phyloP scores from a whole-genome alignment of 371 early-diverging fungal species.

The Haplosporangium sp. region DNA sequence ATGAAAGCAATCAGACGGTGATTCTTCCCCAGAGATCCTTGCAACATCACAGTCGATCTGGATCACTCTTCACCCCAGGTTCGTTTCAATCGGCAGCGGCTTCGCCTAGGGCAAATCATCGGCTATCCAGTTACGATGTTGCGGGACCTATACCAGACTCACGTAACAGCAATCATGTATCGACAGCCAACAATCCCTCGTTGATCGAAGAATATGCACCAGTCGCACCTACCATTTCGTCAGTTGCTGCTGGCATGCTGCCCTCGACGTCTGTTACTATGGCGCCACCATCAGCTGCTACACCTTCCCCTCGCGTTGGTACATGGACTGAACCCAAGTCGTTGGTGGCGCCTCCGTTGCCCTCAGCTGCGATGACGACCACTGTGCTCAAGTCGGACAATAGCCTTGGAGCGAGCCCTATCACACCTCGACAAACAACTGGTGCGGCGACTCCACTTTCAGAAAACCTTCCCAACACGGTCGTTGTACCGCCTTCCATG shows the following conservation, averaged over 20 bases:
- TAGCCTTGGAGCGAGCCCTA: constrained; percentile 17
- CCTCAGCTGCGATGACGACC: constrained; percentile 38
- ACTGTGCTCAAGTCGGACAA: constrained; percentile 23
- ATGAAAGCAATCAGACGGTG: constrained; percentile 38
- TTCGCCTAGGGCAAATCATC: neutral
- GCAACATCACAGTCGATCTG: constrained; percentile 7
- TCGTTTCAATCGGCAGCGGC: neutral
- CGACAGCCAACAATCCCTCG: no score
- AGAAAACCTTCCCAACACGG: constrained; percentile 35
- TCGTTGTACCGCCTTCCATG: constrained; percentile 39
- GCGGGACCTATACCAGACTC: neutral
- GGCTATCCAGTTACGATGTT: constrained; percentile 4
- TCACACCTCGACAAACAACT: constrained; percentile 8
- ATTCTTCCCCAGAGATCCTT: constrained; percentile 30
- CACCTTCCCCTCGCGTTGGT: constrained; percentile 20
- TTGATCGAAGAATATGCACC: no score
- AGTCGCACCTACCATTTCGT: constrained; percentile 15
- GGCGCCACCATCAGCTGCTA: neutral
- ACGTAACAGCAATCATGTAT: no score
- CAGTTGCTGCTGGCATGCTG: constrained; percentile 27
- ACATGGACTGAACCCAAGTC: constrained; percentile 39
- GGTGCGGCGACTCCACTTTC: constrained; percentile 14
- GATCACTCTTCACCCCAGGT: constrained; percentile 4
- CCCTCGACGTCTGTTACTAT: constrained; percentile 1
- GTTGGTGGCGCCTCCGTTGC: constrained; percentile 25